Conservation (phyloP, 495 filamentous ascomycete genomes). For the Echria macrotheca region DNA sequence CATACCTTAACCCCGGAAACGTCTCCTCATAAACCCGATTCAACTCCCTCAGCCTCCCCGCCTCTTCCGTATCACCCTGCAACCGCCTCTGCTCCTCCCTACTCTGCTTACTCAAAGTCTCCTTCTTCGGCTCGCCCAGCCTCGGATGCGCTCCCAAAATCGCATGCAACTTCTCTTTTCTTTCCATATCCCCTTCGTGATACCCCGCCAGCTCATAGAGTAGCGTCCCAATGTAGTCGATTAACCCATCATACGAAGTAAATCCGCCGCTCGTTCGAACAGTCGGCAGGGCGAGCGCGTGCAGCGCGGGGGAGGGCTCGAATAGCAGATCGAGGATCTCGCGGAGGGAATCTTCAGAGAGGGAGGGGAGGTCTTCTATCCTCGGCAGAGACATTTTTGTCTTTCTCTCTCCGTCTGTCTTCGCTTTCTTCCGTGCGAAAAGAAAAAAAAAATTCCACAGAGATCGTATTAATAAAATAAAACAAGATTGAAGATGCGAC, state of each 20-base stretch:
- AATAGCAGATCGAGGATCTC: constrained; percentile 77
- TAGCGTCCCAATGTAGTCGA: constrained; percentile 22
- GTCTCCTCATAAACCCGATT: constrained; percentile 77
- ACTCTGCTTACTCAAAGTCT: constrained; percentile 59
- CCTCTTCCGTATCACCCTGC: constrained; percentile 44
- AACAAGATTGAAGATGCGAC: constrained; percentile 1
- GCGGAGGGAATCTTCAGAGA: constrained; percentile 49
- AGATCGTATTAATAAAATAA: too few species aligned
- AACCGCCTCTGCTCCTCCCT: constrained; percentile 75
- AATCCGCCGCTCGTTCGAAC: too few species aligned
- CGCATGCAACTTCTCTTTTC: too few species aligned
- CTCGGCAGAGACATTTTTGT: constrained; percentile 24
- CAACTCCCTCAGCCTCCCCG: constrained; percentile 52
- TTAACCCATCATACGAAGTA: constrained; percentile 49
- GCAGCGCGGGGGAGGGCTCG: constrained; percentile 73
- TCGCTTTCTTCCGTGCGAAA: too few species aligned
- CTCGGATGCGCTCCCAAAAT: constrained; percentile 88
- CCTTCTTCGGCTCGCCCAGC: constrained; percentile 67
- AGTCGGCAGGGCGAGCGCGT: constrained; percentile 61
- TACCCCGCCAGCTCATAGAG: constrained; percentile 56
- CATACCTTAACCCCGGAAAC: constrained; percentile 84
- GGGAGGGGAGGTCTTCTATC: constrained; percentile 30
- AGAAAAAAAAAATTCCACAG: too few species aligned
- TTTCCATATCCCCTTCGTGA: too few species aligned
- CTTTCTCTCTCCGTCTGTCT: too few species aligned